Evolutionary conservation across 2,329 filamentous ascomycete genomes (phyloP).

Genomic region (Cladophialophora yegresii): DNA sequence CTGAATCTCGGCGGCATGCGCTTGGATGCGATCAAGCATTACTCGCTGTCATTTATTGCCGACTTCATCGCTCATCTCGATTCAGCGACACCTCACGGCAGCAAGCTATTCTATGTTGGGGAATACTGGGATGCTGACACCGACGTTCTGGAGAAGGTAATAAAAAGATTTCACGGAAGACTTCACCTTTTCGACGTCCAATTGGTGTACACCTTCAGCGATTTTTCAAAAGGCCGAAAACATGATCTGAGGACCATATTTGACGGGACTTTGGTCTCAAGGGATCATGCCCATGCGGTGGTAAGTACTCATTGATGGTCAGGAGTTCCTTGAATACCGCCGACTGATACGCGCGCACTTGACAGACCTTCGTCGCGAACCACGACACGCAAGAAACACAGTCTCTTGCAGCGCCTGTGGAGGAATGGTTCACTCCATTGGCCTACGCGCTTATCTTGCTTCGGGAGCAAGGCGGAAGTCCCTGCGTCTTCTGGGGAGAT

Average conservation of each 20-base stretch:
- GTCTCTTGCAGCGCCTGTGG: conserved; percentile 28
- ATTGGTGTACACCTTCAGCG: conserved; percentile 67
- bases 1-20: conserved; percentile 66
- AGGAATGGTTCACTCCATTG: conserved; percentile 62
- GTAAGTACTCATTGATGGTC: conserved; percentile 43
- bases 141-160: conserved; percentile 58
- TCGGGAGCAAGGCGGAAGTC: conserved; percentile 59
- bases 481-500: conserved; percentile 71
- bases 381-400: conserved; percentile 46
- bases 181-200: conserved; percentile 68
- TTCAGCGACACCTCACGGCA: conserved; percentile 43
- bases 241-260: conserved; percentile 66
- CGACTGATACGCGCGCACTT: background rate
- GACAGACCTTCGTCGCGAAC: conserved; percentile 50
- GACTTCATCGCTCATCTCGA: conserved; percentile 63
- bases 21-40: conserved; percentile 75
- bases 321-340: background rate
- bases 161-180: conserved; percentile 60
- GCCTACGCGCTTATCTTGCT: conserved; percentile 73
- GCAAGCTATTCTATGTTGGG: conserved; percentile 65
- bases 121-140: conserved; percentile 69
- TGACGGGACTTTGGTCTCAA: conserved; percentile 59
- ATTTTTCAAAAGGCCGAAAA: conserved; percentile 56
- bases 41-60: conserved; percentile 65
- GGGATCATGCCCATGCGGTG: conserved; percentile 45